These are phyloP conservation scores for Ceratocystiopsis brevicomis DNA, from an alignment of 2,329 filamentous ascomycete species.

Conservation along the genomic window DNA sequence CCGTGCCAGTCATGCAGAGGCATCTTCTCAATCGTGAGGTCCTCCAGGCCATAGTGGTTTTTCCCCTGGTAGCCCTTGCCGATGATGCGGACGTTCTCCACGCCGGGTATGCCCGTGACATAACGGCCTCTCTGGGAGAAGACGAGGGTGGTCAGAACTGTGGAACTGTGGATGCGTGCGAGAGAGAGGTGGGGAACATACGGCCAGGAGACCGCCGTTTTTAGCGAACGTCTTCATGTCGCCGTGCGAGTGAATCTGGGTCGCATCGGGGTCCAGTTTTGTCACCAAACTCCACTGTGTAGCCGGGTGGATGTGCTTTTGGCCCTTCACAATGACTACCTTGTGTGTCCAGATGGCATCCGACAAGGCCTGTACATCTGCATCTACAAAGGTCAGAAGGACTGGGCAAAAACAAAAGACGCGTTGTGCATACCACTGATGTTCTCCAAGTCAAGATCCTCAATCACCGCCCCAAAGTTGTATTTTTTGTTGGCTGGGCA, in stretches of 20 bases:
- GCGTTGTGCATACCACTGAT: constrained; percentile 17
- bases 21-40: constrained; percentile 15
- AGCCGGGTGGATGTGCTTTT: constrained; percentile 20
- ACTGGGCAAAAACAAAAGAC: background rate
- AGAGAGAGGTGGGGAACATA: background rate
- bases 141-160: background rate
- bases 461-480: constrained; percentile 19
- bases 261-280: constrained; percentile 22
- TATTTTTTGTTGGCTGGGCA: constrained; percentile 17
- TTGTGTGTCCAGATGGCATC: constrained; percentile 25
- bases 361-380: constrained; percentile 18
- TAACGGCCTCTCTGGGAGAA: constrained; percentile 13
- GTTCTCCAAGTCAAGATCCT: constrained; percentile 19
- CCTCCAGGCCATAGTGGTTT: constrained; percentile 24
- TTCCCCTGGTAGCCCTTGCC: constrained; percentile 26
- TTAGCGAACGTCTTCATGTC: constrained; percentile 22
- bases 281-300: constrained; percentile 27
- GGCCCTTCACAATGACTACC: constrained; percentile 23
- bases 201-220: constrained; percentile 19
- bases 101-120: constrained; percentile 20
- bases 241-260: constrained; percentile 23
- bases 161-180: too few relatives aligned
- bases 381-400: constrained; percentile 10
- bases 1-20: constrained; percentile 21
- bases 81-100: constrained; percentile 24